Conservation (phyloP, 1,139 yeast genomes). For the Protomyces lactucae-debilis region DNA sequence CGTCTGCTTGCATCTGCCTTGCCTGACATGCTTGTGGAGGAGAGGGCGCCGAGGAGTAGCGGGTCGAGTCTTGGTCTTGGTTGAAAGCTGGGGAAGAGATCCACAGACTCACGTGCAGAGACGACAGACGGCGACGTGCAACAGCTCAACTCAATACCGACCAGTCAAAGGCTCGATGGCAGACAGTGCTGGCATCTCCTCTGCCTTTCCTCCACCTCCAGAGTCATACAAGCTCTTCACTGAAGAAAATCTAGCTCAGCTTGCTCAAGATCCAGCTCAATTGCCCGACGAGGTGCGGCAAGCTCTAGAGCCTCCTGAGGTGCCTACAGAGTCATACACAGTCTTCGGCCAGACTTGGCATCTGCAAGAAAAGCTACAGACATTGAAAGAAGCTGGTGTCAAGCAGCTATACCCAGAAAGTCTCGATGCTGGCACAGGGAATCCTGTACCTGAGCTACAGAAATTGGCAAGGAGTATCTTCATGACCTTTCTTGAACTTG, state of each 20-base stretch:
- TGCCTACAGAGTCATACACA: slow-evolving; percentile 57
- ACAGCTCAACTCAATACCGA: too few species aligned
- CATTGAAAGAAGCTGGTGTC: slow-evolving; percentile 34
- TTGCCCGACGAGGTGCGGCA: slow-evolving; percentile 41
- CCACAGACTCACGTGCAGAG: background rate
- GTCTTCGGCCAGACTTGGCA: slow-evolving; percentile 84
- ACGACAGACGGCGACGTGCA: too few species aligned
- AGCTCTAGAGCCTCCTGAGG: slow-evolving; percentile 60
- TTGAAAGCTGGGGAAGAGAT: background rate
- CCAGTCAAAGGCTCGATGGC: slow-evolving; percentile 1
- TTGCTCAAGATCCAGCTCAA: slow-evolving; percentile 27
- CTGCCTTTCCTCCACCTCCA: slow-evolving; percentile 86
- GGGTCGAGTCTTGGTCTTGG: too few species aligned
- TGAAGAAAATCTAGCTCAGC: slow-evolving; percentile 45
- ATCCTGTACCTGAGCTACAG: slow-evolving; percentile 52
- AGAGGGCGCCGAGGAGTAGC: too few species aligned
- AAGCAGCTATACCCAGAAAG: slow-evolving; percentile 22
- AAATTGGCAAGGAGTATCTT: slow-evolving; percentile 64
- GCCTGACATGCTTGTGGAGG: background rate
- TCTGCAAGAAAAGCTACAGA: slow-evolving; percentile 31
- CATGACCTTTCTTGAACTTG: slow-evolving; percentile 65
- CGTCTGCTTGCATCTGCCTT: background rate
- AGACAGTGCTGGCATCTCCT: slow-evolving; percentile 44
- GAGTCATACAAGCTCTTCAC: slow-evolving; percentile 67
- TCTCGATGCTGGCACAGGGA: slow-evolving; percentile 28